Conservation (phyloP, 169 alveolate species). For the Cystoisospora suis region DNA sequence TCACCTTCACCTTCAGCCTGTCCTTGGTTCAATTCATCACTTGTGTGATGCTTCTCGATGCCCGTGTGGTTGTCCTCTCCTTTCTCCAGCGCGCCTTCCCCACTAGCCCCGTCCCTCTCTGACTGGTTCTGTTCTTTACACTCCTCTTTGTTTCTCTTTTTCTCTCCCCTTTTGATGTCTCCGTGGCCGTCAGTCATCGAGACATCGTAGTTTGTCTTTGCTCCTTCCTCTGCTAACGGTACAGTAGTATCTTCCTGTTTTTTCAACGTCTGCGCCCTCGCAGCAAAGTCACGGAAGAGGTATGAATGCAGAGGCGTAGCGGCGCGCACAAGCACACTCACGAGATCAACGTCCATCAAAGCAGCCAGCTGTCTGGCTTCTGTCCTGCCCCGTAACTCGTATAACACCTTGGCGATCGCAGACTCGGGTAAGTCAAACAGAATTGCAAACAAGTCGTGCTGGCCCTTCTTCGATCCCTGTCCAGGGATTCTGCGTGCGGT, state of each 20-base stretch:
- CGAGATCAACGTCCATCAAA: conserved; percentile 55
- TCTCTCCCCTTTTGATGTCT: neutral
- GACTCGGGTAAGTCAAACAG: conserved; percentile 40
- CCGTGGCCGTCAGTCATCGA: neutral
- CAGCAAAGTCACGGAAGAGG: neutral
- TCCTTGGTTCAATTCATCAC: neutral
- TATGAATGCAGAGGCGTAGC: conserved; percentile 43
- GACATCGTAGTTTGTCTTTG: conserved; percentile 24
- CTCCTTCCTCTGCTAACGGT: conserved; percentile 29
- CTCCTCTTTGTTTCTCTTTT: neutral
- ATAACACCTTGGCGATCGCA: conserved; percentile 43
- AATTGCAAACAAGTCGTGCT: conserved; percentile 43
- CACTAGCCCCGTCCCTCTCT: neutral
- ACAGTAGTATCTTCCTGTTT: neutral
- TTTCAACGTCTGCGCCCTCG: neutral
- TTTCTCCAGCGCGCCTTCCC: conserved; percentile 8
- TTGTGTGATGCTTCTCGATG: neutral
- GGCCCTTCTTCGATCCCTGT: too few relatives aligned
- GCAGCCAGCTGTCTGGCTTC: conserved; percentile 60
- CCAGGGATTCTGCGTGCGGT: too few relatives aligned
- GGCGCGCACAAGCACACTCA: conserved; percentile 50
- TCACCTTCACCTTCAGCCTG: neutral
- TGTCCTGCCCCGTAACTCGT: conserved; percentile 26
- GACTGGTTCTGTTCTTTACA: conserved; percentile 21
- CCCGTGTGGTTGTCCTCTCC: neutral